Percentiles rank a stretch among this genome's conserved stretches.
Evolutionary conservation across 768 basidiomycete genomes (phyloP).

Genomic region (Rhodotorula taiwanensis): DNA sequence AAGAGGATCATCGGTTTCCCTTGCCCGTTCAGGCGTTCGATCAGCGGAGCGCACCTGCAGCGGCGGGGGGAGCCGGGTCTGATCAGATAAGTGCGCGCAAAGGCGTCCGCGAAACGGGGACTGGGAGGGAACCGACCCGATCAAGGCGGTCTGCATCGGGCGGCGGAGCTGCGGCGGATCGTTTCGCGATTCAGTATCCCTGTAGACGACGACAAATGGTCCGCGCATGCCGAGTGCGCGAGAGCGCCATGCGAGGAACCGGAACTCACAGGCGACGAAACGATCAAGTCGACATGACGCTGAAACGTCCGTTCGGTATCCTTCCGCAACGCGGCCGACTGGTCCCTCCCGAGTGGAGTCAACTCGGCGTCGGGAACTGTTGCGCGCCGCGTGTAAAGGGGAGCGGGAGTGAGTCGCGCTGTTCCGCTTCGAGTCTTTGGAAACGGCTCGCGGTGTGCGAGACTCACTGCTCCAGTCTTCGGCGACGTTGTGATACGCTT

Average conservation of each 20-base stretch:
- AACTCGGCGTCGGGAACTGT: constrained; percentile 42
- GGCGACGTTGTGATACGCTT: constrained; percentile 39
- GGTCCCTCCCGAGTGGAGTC: constrained; percentile 42
- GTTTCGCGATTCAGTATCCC: background rate
- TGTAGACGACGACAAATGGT: background rate
- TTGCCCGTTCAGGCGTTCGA: constrained; percentile 33
- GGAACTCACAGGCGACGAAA: constrained; percentile 33
- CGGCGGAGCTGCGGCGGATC: constrained; percentile 34
- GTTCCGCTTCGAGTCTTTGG: background rate
- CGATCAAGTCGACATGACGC: constrained; percentile 41
- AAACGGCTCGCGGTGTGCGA: background rate
- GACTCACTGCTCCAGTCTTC: constrained; percentile 42
- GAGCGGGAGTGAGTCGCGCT: constrained; percentile 1
- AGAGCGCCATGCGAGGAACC: background rate
- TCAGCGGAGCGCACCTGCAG: constrained; percentile 39
- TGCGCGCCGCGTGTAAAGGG: background rate
- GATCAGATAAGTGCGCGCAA: background rate
- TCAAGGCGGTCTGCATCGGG: constrained; percentile 41
- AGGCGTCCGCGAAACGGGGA: background rate
- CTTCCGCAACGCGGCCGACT: constrained; percentile 39
- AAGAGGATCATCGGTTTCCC: constrained; percentile 42
- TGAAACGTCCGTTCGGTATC: constrained; percentile 41
- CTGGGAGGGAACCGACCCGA: constrained; percentile 1
- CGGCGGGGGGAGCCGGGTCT: too few species aligned
- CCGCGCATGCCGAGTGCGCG: background rate